These are phyloP conservation scores for Vitellaria paradoxa DNA, from an alignment of 179 eudicot species.

Conservation along the genomic window DNA sequence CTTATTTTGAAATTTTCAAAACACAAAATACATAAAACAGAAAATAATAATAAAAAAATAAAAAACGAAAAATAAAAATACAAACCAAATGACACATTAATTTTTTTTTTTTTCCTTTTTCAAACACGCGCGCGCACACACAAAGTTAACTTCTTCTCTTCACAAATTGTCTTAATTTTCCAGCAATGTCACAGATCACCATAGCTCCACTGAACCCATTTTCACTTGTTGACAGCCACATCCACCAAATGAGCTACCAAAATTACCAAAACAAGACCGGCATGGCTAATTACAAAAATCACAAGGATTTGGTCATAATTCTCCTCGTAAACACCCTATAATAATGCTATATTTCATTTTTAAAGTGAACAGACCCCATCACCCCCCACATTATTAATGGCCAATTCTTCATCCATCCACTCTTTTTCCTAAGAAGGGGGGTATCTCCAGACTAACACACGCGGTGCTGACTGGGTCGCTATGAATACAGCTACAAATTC, in stretches of 20 bases:
- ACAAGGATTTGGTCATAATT: background rate
- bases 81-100: too few species aligned
- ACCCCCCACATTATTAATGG: constrained; percentile 13
- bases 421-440: background rate
- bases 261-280: background rate
- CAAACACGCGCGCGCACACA: too few species aligned
- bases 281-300: background rate
- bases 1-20: too few species aligned
- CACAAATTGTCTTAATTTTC: too few species aligned
- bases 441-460: constrained; percentile 8
- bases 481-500: constrained; percentile 9
- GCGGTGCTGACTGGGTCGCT: constrained; percentile 17
- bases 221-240: background rate
- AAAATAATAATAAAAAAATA: too few species aligned
- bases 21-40: too few species aligned
- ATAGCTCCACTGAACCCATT: background rate
- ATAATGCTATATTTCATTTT: background rate
- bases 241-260: too few species aligned
- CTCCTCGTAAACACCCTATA: background rate
- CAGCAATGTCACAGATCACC: too few species aligned
- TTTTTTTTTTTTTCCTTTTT: too few species aligned
- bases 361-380: background rate
- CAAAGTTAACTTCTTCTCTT: too few species aligned
- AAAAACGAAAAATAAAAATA: too few species aligned
- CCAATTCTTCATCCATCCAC: background rate